A percentile compares a stretch with the other conserved stretches of the same genome.
phyloP scores from a whole-genome alignment of 2,329 filamentous ascomycete genomes.

The Alternaria burnsii region DNA sequence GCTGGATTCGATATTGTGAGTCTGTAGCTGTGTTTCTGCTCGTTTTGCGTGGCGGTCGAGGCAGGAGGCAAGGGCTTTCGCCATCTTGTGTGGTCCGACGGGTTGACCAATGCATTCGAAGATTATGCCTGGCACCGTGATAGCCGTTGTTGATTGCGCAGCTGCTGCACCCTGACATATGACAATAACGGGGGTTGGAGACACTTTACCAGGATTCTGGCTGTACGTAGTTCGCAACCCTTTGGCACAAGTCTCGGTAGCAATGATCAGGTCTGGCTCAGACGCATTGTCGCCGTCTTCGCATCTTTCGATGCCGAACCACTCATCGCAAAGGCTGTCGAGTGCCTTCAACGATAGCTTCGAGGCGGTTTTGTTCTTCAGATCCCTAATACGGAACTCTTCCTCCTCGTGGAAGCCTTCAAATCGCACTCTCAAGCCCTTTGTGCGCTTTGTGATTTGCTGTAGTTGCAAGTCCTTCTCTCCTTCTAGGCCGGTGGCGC shows the following conservation, averaged over 20 bases:
- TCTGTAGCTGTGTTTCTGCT: constrained; percentile 16
- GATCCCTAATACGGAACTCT: constrained; percentile 41
- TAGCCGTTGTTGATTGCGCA: constrained; percentile 46
- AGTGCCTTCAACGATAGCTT: constrained; percentile 44
- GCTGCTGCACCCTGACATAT: constrained; percentile 47
- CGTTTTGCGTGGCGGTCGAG: constrained; percentile 43
- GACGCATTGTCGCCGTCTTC: constrained; percentile 18
- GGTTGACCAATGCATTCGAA: constrained; percentile 49
- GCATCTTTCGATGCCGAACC: constrained; percentile 47
- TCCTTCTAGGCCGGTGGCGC: constrained; percentile 29
- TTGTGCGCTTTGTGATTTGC: constrained; percentile 39
- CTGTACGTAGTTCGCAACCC: constrained; percentile 38
- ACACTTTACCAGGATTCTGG: constrained; percentile 24
- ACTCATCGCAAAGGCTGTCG: constrained; percentile 44
- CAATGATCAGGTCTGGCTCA: constrained; percentile 41
- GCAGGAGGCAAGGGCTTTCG: constrained; percentile 46
- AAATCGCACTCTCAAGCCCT: constrained; percentile 42
- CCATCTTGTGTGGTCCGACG: constrained; percentile 51
- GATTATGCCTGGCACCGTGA: constrained; percentile 45
- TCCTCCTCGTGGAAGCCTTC: constrained; percentile 46
- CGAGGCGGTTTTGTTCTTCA: constrained; percentile 45
- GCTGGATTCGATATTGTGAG: constrained; percentile 19
- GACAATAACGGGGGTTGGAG: constrained; percentile 43
- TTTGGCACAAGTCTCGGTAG: constrained; percentile 45
- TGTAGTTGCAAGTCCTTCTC: constrained; percentile 34